A percentile compares a stretch with the other conserved stretches of the same genome.
Conservation (phyloP, 108 stramenopile genomes). For the Cyclostephanos tholiformis region DNA sequence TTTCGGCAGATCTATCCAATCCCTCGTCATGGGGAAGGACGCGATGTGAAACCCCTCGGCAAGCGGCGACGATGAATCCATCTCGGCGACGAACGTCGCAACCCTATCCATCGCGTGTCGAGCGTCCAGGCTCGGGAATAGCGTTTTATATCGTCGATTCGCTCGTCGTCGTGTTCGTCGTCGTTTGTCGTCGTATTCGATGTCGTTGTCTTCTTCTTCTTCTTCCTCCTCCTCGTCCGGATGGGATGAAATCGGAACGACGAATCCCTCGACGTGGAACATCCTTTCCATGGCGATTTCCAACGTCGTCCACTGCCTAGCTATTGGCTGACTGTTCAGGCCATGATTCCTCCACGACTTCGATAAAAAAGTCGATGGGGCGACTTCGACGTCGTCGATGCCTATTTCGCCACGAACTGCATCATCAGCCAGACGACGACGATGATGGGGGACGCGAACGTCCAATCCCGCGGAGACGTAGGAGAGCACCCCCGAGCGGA, state of each 20-base stretch:
- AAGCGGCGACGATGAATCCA: constrained; percentile 42
- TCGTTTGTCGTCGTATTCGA: too few relatives aligned
- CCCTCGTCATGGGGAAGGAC: constrained; percentile 39
- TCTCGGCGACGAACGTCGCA: constrained; percentile 38
- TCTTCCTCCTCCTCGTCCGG: not conserved
- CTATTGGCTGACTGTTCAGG: constrained; percentile 51
- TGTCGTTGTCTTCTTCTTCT: not conserved
- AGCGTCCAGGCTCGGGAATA: constrained; percentile 22
- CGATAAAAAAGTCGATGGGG: not conserved
- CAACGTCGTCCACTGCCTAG: constrained; percentile 53
- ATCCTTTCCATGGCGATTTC: constrained; percentile 48
- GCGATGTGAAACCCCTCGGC: constrained; percentile 52
- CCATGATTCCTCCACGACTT: constrained; percentile 62
- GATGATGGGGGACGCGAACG: constrained; percentile 42
- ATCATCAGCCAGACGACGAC: not conserved
- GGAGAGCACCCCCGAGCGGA: constrained; percentile 33
- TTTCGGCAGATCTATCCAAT: constrained; percentile 31
- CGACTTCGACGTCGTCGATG: not conserved
- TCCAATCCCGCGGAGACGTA: constrained; percentile 50
- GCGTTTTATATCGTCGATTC: not conserved
- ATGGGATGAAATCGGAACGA: constrained; percentile 12
- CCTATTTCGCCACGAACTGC: constrained; percentile 5
- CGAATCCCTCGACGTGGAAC: constrained; percentile 55
- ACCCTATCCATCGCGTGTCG: constrained; percentile 30
- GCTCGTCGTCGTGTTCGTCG: not conserved